These are phyloP conservation scores for Colletotrichum chrysophilum DNA, from an alignment of 2,329 filamentous ascomycete species.

Conservation along the genomic window DNA sequence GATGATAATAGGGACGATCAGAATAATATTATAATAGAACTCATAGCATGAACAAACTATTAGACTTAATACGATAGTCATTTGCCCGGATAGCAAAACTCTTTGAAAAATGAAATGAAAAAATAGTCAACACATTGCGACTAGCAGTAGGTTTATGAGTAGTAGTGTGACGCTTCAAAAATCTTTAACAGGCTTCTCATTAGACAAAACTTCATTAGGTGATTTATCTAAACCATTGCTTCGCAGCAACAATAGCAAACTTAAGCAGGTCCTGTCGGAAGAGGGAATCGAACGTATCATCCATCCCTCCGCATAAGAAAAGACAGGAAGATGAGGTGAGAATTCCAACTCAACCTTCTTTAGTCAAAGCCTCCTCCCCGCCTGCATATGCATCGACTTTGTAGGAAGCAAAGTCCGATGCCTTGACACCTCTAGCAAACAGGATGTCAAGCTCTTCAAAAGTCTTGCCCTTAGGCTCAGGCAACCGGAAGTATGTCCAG, in stretches of 20 bases:
- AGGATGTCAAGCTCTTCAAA: conserved; percentile 39
- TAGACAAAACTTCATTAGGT: background rate
- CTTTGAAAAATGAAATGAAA: background rate
- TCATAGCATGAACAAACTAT: too few species aligned
- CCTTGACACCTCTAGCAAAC: conserved; percentile 23
- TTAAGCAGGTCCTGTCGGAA: background rate
- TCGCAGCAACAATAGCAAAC: background rate
- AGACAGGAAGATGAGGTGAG: background rate
- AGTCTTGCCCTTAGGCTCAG: conserved; percentile 35
- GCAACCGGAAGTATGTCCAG: conserved; percentile 40
- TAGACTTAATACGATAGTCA: rapidly evolving
- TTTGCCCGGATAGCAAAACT: too few species aligned
- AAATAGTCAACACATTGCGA: background rate
- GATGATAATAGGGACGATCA: too few species aligned
- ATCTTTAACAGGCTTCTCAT: rapidly evolving
- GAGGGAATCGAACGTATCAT: background rate
- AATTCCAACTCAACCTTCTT: background rate
- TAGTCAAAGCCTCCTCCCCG: conserved; percentile 1
- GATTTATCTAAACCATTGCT: background rate
- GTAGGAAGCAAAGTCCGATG: background rate
- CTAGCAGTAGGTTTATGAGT: background rate
- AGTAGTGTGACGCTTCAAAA: background rate
- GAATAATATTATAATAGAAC: too few species aligned
- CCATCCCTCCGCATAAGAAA: background rate
- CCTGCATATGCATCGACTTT: conserved; percentile 6